Evolutionary conservation across 371 early-diverging fungal genomes (phyloP).

Genomic region (Apophysomyces variabilis): DNA sequence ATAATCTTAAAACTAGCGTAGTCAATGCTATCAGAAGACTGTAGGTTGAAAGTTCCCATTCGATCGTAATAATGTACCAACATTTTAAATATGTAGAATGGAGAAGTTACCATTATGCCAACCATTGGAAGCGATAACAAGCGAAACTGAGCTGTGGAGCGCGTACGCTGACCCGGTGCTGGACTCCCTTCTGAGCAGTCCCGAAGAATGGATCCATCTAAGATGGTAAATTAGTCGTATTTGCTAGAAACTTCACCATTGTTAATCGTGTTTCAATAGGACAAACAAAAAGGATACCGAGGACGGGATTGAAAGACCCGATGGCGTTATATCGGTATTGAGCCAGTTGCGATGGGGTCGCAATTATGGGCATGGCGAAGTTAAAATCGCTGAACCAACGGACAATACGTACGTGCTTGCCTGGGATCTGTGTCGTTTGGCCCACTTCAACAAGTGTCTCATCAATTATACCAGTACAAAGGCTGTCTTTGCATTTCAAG

Average conservation of each 20-base stretch:
- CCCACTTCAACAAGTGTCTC: constrained; percentile 12
- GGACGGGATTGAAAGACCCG: background rate
- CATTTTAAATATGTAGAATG: no score
- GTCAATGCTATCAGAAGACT: no score
- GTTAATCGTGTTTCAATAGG: background rate
- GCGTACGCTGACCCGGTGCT: constrained; percentile 11
- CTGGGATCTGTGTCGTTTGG: constrained; percentile 22
- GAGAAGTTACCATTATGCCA: no score
- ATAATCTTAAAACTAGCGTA: no score
- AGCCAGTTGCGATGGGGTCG: constrained; percentile 15
- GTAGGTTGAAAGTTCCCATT: no score
- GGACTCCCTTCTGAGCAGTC: constrained; percentile 11
- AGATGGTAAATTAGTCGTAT: background rate
- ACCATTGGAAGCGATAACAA: background rate
- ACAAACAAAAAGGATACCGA: background rate
- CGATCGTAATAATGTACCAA: no score
- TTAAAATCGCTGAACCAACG: constrained; percentile 19
- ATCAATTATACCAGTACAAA: constrained; percentile 5
- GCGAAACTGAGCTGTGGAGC: constrained; percentile 9
- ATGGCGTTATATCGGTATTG: constrained; percentile 16
- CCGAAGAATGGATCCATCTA: constrained; percentile 8
- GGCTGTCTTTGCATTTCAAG: constrained; percentile 13
- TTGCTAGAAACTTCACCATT: constrained; percentile 1
- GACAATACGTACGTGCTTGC: constrained; percentile 18
- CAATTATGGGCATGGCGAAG: constrained; percentile 21